Percentiles rank a stretch among this genome's conserved stretches.
These are phyloP conservation scores for Lasiosphaeria hispida DNA, from an alignment of 495 filamentous ascomycete species.

Conservation along the genomic window DNA sequence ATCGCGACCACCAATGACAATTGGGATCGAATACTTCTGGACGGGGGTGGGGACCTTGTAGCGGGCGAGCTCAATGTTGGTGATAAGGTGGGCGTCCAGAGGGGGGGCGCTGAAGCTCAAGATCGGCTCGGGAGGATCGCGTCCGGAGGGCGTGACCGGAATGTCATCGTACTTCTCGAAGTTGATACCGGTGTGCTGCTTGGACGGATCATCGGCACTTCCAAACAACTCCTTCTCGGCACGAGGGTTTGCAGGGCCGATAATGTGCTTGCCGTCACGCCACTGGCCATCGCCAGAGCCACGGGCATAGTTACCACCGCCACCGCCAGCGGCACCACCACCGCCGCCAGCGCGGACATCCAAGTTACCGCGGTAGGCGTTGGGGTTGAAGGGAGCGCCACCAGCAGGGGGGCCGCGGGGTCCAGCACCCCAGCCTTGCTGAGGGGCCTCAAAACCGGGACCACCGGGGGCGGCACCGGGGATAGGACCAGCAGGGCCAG, in stretches of 20 bases:
- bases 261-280: slow-evolving; percentile 93
- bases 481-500: slow-evolving; percentile 28
- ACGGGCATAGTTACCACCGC: slow-evolving; percentile 55
- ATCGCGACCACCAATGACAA: slow-evolving; percentile 94
- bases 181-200: slow-evolving; percentile 97
- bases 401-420: slow-evolving; percentile 19
- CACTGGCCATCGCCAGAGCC: slow-evolving; percentile 93
- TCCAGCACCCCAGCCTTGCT: slow-evolving; percentile 18
- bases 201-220: slow-evolving; percentile 85
- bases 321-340: slow-evolving; percentile 55
- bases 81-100: slow-evolving; percentile 83
- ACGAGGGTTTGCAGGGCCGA: slow-evolving; percentile 82
- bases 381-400: slow-evolving; percentile 45
- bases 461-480: slow-evolving; percentile 25
- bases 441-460: slow-evolving; percentile 25
- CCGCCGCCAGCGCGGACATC: slow-evolving; percentile 50
- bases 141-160: slow-evolving; percentile 93
- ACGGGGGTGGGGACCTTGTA: slow-evolving; percentile 95
- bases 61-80: slow-evolving; percentile 87
- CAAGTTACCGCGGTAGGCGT: slow-evolving; percentile 66
- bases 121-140: slow-evolving; percentile 89
- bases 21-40: slow-evolving; percentile 97
- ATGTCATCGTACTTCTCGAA: slow-evolving; percentile 99
- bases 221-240: slow-evolving; percentile 95
- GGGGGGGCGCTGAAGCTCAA: slow-evolving; percentile 89